Conservation (phyloP, 176 grass and related monocot species). For the Carex myosuroides region DNA sequence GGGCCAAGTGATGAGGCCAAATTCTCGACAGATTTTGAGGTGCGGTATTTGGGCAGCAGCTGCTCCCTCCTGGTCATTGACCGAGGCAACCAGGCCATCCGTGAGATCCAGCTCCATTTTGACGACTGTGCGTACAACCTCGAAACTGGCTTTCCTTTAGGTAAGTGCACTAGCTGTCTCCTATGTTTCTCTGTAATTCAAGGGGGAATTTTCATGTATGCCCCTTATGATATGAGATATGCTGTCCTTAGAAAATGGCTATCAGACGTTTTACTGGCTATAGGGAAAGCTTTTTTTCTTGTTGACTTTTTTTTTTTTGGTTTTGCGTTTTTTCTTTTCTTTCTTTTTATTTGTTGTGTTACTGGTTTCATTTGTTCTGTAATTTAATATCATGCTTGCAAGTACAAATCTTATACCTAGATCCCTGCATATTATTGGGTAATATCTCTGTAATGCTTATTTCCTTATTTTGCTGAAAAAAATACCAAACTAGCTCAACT, state of each 20-base stretch:
- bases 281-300: not conserved
- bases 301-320: not conserved
- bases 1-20: slow-evolving; percentile 88
- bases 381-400: not conserved
- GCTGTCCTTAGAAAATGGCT: not conserved
- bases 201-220: not conserved
- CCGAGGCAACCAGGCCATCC: slow-evolving; percentile 91
- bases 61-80: slow-evolving; percentile 94
- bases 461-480: not conserved
- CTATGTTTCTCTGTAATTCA: not conserved
- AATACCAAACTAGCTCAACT: not conserved
- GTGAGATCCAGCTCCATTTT: slow-evolving; percentile 73
- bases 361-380: not conserved
- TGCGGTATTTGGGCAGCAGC: slow-evolving; percentile 66
- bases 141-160: slow-evolving; percentile 86
- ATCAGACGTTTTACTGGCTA: not conserved
- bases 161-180: slow-evolving; percentile 23
- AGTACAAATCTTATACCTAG: not conserved
- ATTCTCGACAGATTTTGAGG: slow-evolving; percentile 93
- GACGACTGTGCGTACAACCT: slow-evolving; percentile 75
- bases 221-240: not conserved
- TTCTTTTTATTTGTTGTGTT: not conserved
- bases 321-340: not conserved
- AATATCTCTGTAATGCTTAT: not conserved
- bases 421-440: not conserved